Base-by-base conservation (phyloP, 208 protist genomes). In the Baffinella frigidus region DNA sequence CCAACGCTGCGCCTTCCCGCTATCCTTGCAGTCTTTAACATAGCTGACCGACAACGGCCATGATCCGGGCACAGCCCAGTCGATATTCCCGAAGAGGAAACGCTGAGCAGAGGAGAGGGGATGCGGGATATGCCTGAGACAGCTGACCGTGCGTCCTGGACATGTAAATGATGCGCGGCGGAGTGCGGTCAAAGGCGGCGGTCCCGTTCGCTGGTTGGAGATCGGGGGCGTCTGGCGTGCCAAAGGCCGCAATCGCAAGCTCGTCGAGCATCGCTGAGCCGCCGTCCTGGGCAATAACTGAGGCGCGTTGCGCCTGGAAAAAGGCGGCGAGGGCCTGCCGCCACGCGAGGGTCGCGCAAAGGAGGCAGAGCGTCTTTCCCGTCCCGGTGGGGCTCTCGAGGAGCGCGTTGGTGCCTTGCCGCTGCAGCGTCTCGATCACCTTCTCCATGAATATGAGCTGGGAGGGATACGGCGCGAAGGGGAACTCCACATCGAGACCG, bases 361-460 rank as follows among this genome's bases (percentile, higher is more conserved):
- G 94, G 43, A 99, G 93, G 89, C 96, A 98, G 14, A 99, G 94
- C 10, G 98, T 99, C 94, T 99, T 99, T 14, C 98, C 98, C 0
- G 98, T 99, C 27, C 98, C 98, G 0, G 98, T 99, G 0, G 98
- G 98, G 9, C 96, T 98, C 94, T 99, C 98, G 7, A 99, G 95
- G 62, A 99, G 93, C 9, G 97, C 98, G 68, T 92, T 1, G 33
- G 39, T 30, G n/a, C 39, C 39, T 20, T 30, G 77, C 30, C 3
- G 17, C 41, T 74, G 51, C 7, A 99, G 95, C n/a, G 97, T 95
- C 20, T 95, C 89, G 20, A 99, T 95, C 38, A 99, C 97, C 87
- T 94, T 94, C 20, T 94, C 94, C 97, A 99, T 99, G 94, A 98
- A 99, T 80, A 96, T 95, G 30, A 97, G 89, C 95, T 99, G 98